Conservation (phyloP, 1,284 basidiomycete species). For the Vanrija humicola region DNA sequence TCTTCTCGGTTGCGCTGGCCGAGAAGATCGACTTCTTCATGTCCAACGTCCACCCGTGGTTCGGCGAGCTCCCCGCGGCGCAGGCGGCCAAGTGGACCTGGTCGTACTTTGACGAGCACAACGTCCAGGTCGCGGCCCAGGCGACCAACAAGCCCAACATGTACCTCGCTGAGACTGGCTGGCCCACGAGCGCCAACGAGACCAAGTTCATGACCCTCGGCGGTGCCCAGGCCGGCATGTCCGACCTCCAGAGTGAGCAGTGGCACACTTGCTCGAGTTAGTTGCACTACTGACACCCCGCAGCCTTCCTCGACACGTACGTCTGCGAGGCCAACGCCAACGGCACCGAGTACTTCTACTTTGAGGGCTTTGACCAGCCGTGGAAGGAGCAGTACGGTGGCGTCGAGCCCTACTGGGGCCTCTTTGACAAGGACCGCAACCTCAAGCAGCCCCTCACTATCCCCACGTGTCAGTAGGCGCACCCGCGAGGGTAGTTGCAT, state of each 20-base stretch:
- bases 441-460: slow-evolving; percentile 51
- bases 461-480: slow-evolving; percentile 42
- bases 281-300: too few relatives aligned
- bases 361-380: slow-evolving; percentile 72
- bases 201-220: slow-evolving; percentile 45
- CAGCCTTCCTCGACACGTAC: slow-evolving; percentile 76
- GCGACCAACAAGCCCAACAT: slow-evolving; percentile 65
- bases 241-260: slow-evolving; percentile 55
- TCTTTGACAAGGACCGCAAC: slow-evolving; percentile 58
- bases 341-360: slow-evolving; percentile 69
- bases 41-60: slow-evolving; percentile 67
- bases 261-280: too few relatives aligned
- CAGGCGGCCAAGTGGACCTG: slow-evolving; percentile 66
- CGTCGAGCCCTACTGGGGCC: slow-evolving; percentile 71
- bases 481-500: too few relatives aligned
- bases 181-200: slow-evolving; percentile 68
- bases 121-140: slow-evolving; percentile 51
- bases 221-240: slow-evolving; percentile 55
- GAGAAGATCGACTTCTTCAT: slow-evolving; percentile 64
- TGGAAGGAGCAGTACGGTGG: slow-evolving; percentile 75
- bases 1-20: slow-evolving; percentile 71
- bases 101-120: slow-evolving; percentile 59
- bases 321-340: slow-evolving; percentile 82
- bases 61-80: slow-evolving; percentile 59
- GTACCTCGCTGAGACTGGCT: slow-evolving; percentile 90